phyloP scores from a whole-genome alignment of 2,329 filamentous ascomycete species.

The Cytospora schulzeri region DNA sequence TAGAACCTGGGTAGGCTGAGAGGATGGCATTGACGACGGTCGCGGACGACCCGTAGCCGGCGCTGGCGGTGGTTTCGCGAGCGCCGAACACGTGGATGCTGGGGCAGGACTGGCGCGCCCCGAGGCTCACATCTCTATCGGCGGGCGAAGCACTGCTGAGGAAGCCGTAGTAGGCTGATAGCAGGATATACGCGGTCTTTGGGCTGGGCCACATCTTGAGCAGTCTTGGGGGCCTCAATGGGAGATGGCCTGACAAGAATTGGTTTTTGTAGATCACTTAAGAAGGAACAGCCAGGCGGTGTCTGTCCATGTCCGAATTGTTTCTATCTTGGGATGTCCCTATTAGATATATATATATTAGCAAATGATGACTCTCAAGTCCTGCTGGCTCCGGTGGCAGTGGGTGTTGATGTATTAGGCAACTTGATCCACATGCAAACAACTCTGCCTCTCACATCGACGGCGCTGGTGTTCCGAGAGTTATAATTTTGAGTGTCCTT shows the following conservation, averaged over 20 bases:
- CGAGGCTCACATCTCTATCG: slow-evolving; percentile 55
- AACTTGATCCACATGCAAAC: not conserved
- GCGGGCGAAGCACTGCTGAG: slow-evolving; percentile 54
- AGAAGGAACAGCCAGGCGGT: no score
- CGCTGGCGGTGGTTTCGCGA: slow-evolving; percentile 50
- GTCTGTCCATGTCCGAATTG: no score
- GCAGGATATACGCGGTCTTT: slow-evolving; percentile 30
- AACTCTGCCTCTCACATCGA: not conserved
- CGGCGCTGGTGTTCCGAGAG: not conserved
- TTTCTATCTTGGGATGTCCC: no score
- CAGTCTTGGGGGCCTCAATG: no score
- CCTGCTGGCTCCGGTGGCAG: not conserved
- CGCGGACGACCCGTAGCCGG: slow-evolving; percentile 54
- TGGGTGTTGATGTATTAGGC: not conserved
- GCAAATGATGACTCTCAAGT: not conserved
- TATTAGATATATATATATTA: no score
- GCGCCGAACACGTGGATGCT: slow-evolving; percentile 49
- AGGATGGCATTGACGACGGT: slow-evolving; percentile 54
- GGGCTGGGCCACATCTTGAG: slow-evolving; percentile 28
- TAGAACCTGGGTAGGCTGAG: slow-evolving; percentile 51
- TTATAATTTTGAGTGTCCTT: slow-evolving; percentile 3
- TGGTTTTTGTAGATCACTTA: no score
- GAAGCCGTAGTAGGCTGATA: slow-evolving; percentile 38
- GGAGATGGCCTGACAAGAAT: no score
- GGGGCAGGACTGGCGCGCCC: slow-evolving; percentile 53